Base-by-base conservation (phyloP, 305 asterid species). In the Petunia hybrid region DNA sequence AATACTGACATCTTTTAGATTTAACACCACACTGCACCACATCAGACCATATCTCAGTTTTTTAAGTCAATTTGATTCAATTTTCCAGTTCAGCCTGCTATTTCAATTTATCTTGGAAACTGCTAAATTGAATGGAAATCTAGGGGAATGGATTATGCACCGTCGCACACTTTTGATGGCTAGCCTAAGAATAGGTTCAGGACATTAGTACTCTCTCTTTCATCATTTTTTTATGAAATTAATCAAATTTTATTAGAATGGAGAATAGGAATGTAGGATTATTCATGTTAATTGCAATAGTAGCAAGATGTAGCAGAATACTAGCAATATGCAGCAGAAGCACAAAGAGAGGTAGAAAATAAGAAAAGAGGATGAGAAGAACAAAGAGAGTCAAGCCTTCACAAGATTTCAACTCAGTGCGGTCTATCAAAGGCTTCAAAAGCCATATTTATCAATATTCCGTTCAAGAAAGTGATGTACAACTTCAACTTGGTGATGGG, bases 291-390 rank as follows among this genome's bases (percentile, higher is more conserved):
- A 2, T 55, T 41, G 75, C 55, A 68, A 42, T n/a, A 38, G 38
- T 68, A 68, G 75, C 75, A 42, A 67, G 55, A 67, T 67, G 74
- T 14, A 41, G 53, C 13, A 45, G 74, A 66, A 66, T n/a, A 38
- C 55, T 68, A 68, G 75, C 75, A 42, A 67, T 36, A 67, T 67
- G 74, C 6, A 41, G 53, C 13, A 45, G 74, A 66, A 66, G 13
- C 40, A 36, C 53, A 41, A 66, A 40, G 13, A 41, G n/a, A 42
- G 56, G 39, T 42, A 68, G 76, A 42, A 68, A 68, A 68, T 42
- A 68, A 42, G 4, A 55, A 69, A 69, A 16, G 57, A 22, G 40
- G 22, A 43, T 43, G 31, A 45, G 76, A 68, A 68, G 39, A 69
- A 69, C 41, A 69, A 69, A 45, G 41, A 69, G 76, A 69, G 57